phyloP scores from a whole-genome alignment of 2,329 filamentous ascomycete species.

The Fusarium falciforme region DNA sequence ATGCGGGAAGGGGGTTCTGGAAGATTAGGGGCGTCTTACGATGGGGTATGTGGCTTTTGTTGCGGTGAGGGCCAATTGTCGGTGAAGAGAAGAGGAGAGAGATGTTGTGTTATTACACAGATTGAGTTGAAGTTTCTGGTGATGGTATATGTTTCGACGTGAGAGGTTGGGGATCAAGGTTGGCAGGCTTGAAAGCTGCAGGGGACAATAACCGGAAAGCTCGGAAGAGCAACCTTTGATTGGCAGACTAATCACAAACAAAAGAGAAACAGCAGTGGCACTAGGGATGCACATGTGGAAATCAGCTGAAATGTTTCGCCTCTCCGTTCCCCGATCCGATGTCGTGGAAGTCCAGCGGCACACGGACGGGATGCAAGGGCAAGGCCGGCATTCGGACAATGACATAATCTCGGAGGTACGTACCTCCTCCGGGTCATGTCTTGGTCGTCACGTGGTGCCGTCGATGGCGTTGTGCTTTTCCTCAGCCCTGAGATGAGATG shows the following conservation, averaged over 20 bases:
- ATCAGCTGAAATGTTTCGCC: not conserved
- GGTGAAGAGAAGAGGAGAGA: not conserved
- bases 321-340: not conserved
- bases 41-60: constrained; percentile 8
- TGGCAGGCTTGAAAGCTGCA: not conserved
- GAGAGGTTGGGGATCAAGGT: not conserved
- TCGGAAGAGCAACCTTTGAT: not conserved
- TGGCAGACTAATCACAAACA: not conserved
- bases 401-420: constrained; percentile 1
- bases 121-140: not conserved
- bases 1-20: constrained; percentile 32
- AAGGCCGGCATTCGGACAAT: not conserved
- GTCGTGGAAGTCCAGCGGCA: not conserved
- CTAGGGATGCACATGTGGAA: not conserved
- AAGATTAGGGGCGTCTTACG: constrained; percentile 13
- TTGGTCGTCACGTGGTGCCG: not conserved
- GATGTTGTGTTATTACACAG: not conserved
- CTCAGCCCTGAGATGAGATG: not conserved
- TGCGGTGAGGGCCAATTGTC: constrained; percentile 8
- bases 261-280: not conserved
- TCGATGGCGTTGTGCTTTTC: constrained; percentile 24
- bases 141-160: not conserved
- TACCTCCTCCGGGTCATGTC: not conserved
- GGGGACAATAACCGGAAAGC: not conserved
- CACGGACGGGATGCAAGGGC: not conserved